Evolutionary conservation across 1,139 yeast genomes (phyloP).

Genomic region (Magnusiomyces paraingens): DNA sequence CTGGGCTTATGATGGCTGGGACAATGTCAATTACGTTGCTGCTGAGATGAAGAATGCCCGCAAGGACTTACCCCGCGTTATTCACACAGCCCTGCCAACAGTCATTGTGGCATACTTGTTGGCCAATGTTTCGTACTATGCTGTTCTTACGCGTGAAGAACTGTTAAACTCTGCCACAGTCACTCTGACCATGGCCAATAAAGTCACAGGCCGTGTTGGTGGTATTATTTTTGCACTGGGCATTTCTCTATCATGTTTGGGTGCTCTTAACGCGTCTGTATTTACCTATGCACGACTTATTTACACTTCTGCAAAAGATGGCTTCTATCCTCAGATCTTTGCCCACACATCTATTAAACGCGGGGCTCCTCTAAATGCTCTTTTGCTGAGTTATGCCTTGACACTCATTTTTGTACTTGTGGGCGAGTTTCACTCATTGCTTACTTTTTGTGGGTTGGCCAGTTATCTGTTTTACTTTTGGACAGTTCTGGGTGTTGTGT

Average conservation of each 20-base stretch:
- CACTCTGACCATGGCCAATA: slow-evolving; percentile 33
- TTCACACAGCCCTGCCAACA: slow-evolving; percentile 37
- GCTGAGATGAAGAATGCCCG: slow-evolving; percentile 38
- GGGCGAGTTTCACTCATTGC: slow-evolving; percentile 35
- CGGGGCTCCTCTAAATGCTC: slow-evolving; percentile 35
- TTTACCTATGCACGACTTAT: slow-evolving; percentile 36
- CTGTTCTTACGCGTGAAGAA: slow-evolving; percentile 32
- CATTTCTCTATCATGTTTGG: slow-evolving; percentile 37
- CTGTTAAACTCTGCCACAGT: slow-evolving; percentile 34
- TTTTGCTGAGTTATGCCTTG: slow-evolving; percentile 31
- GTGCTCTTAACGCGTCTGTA: slow-evolving; percentile 38
- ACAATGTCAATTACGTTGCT: slow-evolving; percentile 38
- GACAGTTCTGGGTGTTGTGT: slow-evolving; percentile 36
- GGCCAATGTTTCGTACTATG: slow-evolving; percentile 36
- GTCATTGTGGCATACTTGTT: slow-evolving; percentile 35
- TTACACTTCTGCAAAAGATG: slow-evolving; percentile 35
- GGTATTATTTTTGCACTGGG: slow-evolving; percentile 31
- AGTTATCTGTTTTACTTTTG: slow-evolving; percentile 37
- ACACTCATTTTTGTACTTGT: slow-evolving; percentile 31
- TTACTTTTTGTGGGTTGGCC: slow-evolving; percentile 38
- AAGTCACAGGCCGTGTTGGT: slow-evolving; percentile 30
- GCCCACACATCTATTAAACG: slow-evolving; percentile 25
- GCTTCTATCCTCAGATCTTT: slow-evolving; percentile 33
- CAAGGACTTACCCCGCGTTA: slow-evolving; percentile 37
- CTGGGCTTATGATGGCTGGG: slow-evolving; percentile 45